A percentile compares a stretch with the other conserved stretches of the same genome.
Conservation (phyloP, 2,329 filamentous ascomycete species). For the Pyrenochaeta sp. region DNA sequence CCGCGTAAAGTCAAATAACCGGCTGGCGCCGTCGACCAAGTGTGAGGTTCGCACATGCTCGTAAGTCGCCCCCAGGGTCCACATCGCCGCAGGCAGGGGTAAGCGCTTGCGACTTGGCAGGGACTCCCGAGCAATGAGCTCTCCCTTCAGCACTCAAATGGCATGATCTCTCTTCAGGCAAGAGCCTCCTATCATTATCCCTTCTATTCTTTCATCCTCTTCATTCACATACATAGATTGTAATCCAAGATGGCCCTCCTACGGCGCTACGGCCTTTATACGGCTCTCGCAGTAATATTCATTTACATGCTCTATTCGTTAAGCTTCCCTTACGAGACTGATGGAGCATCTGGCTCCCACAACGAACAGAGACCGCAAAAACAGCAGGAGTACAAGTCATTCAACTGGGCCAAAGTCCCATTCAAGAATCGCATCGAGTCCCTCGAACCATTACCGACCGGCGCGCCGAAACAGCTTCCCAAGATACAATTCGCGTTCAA, state of each 20-base stretch:
- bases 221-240: constrained; percentile 5
- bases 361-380: constrained; percentile 11
- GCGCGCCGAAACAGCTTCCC: constrained; percentile 49
- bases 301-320: constrained; percentile 51
- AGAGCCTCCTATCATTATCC: not conserved
- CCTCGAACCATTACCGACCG: constrained; percentile 50
- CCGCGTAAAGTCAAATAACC: not conserved
- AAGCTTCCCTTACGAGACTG: constrained; percentile 41
- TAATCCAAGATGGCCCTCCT: constrained; percentile 49
- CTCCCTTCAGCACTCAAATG: constrained; percentile 11
- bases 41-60: not conserved
- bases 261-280: constrained; percentile 49
- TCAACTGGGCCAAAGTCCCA: constrained; percentile 53
- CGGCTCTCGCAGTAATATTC: constrained; percentile 41
- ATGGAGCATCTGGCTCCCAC: constrained; percentile 1
- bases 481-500: constrained; percentile 54
- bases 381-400: constrained; percentile 24
- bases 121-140: constrained; percentile 4
- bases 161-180: constrained; percentile 5
- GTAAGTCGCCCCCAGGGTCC: constrained; percentile 8
- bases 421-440: constrained; percentile 52
- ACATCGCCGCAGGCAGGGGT: constrained; percentile 4
- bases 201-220: constrained; percentile 10
- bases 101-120: constrained; percentile 15
- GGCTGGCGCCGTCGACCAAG: not conserved